Base-by-base conservation (phyloP, 2,329 filamentous ascomycete genomes). In the Simplicillium aogashimaense region DNA sequence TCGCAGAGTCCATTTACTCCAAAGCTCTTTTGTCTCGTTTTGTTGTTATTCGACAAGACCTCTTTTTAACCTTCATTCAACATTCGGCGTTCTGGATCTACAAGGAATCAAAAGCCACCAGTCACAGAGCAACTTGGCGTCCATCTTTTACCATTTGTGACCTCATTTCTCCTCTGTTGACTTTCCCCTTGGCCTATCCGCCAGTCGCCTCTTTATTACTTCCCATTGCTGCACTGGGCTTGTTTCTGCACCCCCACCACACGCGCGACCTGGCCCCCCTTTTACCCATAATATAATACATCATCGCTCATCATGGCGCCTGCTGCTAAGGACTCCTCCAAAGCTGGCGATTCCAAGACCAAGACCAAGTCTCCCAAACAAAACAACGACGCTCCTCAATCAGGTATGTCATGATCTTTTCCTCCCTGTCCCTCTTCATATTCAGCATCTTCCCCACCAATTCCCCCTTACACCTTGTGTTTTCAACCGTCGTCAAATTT, bases 271-370 rank as follows among this genome's bases (percentile, higher is more conserved):
- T 25, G 20, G 20, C 5, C 47, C 45, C 35, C 41, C 46, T 50
- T 46, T 48, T 50, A 45, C 53, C 50, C 53, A 50, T 48, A 54
- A 54, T 58, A 59, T 59, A 61, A 60, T 65, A 65, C 58, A 65
- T 61, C 59, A 64, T 70, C 60, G 60, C 20, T 64, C 65, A 65
- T 64, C 60, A 70, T 70, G 67, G 67, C 60, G 54, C 63, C 63
- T 59, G 61, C 67, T 49, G 55, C 64, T 50, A 55, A 55, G 48
- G 56, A 57, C 56, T 52, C 59, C 48, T 58, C 60, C 47, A 55
- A 54, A 45, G 51, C 58, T 55, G 64, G 58, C 58, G 59, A 25
- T 25, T 25, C 20, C 20, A 25, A 25, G 20, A 25, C 20, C 20
- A 25, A 63, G 52, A 65, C 66, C 47, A 69, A 68, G 58, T 72